Conservation (phyloP, 2,329 filamentous ascomycete genomes). For the Alternaria triticina region DNA sequence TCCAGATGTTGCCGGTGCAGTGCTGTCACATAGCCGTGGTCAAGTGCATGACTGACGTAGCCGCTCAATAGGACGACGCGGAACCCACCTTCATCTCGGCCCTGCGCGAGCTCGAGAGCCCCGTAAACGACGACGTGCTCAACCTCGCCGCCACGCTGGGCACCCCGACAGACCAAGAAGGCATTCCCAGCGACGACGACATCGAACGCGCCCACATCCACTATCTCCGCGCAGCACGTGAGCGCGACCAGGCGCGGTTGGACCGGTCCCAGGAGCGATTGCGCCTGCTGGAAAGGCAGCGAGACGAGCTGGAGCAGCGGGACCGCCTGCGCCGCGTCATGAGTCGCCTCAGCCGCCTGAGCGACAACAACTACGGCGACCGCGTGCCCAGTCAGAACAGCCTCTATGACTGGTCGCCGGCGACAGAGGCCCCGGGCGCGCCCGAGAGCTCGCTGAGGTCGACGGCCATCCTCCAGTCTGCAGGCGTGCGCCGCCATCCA, state of each 20-base stretch:
- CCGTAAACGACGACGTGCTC: constrained; percentile 51
- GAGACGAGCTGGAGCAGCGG: constrained; percentile 49
- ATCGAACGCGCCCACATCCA: constrained; percentile 23
- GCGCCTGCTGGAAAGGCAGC: constrained; percentile 41
- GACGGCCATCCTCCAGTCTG: constrained; percentile 50
- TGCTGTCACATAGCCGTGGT: neutral
- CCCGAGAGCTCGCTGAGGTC: constrained; percentile 46
- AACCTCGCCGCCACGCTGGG: constrained; percentile 59
- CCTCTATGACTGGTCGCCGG: constrained; percentile 67
- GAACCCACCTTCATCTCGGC: constrained; percentile 55
- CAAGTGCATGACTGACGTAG: constrained; percentile 28
- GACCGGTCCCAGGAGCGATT: constrained; percentile 29
- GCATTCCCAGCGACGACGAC: constrained; percentile 21
- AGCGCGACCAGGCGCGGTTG: constrained; percentile 31
- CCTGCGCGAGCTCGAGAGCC: constrained; percentile 55
- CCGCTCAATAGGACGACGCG: constrained; percentile 32
- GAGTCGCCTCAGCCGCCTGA: constrained; percentile 52
- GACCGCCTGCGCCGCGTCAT: constrained; percentile 55
- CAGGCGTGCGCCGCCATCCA: constrained; percentile 44
- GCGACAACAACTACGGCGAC: constrained; percentile 57
- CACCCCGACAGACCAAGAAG: constrained; percentile 33
- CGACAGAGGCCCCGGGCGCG: constrained; percentile 39
- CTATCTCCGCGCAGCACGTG: constrained; percentile 52
- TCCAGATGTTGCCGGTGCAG: neutral
- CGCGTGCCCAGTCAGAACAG: constrained; percentile 60